Conservation (phyloP, 2,329 filamentous ascomycete species). For the Lasiodiplodia sp. region DNA sequence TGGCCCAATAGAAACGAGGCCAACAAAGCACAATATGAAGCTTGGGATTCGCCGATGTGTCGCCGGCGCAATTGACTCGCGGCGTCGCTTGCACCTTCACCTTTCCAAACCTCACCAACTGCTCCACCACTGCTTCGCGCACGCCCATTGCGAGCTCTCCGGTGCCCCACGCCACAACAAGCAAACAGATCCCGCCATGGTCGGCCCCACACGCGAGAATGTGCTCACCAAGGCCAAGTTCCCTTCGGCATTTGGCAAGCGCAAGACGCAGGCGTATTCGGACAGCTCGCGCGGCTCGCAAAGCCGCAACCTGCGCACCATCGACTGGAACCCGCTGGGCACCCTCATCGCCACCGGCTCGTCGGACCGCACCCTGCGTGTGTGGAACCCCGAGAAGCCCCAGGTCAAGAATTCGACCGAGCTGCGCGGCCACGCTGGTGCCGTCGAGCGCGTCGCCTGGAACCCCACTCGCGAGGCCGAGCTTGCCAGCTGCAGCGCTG, state of each 20-base stretch:
- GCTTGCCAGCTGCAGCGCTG: conserved; percentile 75
- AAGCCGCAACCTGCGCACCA: conserved; percentile 65
- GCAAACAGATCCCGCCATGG: conserved; percentile 26
- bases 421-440: conserved; percentile 69
- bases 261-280: conserved; percentile 74
- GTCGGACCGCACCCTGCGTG: conserved; percentile 72
- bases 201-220: conserved; percentile 55
- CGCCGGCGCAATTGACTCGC: neutral
- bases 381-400: conserved; percentile 82
- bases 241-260: conserved; percentile 67
- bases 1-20: neutral
- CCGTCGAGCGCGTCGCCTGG: conserved; percentile 79
- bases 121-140: neutral
- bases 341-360: conserved; percentile 84
- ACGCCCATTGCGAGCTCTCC: conserved; percentile 1
- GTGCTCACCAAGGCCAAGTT: conserved; percentile 75
- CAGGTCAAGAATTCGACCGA: conserved; percentile 78
- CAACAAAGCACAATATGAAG: neutral
- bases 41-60: conserved; percentile 7
- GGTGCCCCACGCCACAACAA: neutral
- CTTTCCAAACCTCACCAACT: neutral
- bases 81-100: conserved; percentile 16
- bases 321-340: conserved; percentile 89
- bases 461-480: conserved; percentile 80
- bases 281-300: conserved; percentile 47